Evolutionary conservation across 169 alveolate species (phyloP), one percentile per base, ranked within the genome.

Genomic region (Plasmodium gonderi): DNA sequence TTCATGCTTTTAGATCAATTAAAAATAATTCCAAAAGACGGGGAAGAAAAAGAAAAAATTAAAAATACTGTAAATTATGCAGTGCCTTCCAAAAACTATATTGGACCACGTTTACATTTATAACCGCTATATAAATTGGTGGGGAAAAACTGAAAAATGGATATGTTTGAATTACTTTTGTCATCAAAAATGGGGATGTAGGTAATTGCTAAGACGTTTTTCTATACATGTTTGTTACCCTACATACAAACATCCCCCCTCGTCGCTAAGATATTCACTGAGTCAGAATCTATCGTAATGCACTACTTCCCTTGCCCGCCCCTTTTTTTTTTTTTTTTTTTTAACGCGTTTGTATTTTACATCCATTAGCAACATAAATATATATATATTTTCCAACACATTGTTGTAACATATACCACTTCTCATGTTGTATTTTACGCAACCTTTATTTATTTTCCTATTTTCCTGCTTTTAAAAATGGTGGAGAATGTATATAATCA

Each of bases 1-100:
- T 89, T 1, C 69, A 89, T 38, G 81, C 94, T n/a, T 89, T 89
- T 89, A 44, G 49, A 44, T 77, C 79, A 12, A 89, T 89, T 77
- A 89, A 89, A 64, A 77, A 45, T 64, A 60, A 26, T 60, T 38
- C 94, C 79, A 89, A 89, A 14, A 65, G 72, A 31, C 68, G 72
- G 17, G 65, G 49, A 31, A 49, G 80, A 89, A 49, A 47, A 65
- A 20, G 51, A 85, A 85, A 29, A 36, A 51, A 44, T 40, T 51
- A 44, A 20, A 2, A 11, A 7, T 36, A 31, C 38, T 36, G 38
- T 14, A 60, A n/a, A n/a, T n/a, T n/a, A n/a, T n/a, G 51, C 51
- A 42, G 51, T 42, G 51, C 14, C 14, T n/a, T n/a, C n/a, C n/a
- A n/a, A n/a, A n/a, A n/a, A n/a, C n/a, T n/a, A n/a, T n/a, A n/a